Evolutionary conservation across 2,329 filamentous ascomycete genomes (phyloP).

Genomic region (Madurella fahalii): DNA sequence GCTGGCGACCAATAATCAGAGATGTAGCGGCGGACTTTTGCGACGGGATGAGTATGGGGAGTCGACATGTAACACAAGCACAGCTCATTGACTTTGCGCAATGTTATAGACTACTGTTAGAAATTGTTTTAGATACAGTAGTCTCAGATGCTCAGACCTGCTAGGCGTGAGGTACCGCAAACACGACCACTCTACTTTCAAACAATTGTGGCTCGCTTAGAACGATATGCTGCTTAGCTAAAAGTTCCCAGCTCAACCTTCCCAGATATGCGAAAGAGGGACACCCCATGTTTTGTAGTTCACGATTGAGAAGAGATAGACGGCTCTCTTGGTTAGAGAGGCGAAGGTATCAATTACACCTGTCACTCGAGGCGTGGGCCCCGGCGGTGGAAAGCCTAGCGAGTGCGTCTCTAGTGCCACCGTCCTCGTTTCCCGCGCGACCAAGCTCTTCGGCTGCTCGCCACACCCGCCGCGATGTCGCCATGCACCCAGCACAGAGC

Average conservation of each 20-base stretch:
- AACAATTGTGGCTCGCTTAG: background rate
- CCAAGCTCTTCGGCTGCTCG: background rate
- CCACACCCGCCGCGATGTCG: background rate
- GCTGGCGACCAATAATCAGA: background rate
- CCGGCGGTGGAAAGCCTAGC: no score
- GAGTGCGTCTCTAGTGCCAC: no score
- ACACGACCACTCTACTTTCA: background rate
- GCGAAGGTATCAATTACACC: no score
- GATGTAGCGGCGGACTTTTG: background rate
- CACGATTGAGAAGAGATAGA: no score
- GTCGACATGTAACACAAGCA: background rate
- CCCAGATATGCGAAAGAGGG: background rate
- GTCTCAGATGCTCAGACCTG: no score
- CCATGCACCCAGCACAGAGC: background rate
- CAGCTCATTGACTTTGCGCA: background rate
- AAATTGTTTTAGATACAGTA: no score
- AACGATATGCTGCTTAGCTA: background rate
- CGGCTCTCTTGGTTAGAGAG: no score
- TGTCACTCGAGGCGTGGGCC: no score
- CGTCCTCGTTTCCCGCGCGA: background rate
- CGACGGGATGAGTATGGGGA: background rate
- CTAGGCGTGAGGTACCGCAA: no score
- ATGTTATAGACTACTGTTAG: background rate
- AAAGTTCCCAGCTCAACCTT: background rate
- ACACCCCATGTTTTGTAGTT: no score